These are phyloP conservation scores for Exophiala sp. DNA, from an alignment of 2,329 filamentous ascomycete species.

Conservation along the genomic window DNA sequence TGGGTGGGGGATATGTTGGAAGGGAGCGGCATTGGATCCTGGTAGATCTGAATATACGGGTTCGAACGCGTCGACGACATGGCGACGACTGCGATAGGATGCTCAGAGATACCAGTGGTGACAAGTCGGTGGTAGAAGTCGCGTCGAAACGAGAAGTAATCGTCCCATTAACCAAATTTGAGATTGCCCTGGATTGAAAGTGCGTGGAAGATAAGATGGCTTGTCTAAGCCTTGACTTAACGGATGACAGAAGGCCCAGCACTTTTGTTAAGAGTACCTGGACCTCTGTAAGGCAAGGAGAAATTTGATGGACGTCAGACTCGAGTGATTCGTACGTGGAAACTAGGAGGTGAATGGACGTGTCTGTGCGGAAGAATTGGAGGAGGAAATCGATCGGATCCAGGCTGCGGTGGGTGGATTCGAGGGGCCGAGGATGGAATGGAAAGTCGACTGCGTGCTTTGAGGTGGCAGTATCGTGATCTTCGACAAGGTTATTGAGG, in stretches of 20 bases:
- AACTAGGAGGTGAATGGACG: constrained; percentile 18
- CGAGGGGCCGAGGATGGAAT: not conserved
- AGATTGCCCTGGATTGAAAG: constrained; percentile 4
- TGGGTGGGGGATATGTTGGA: constrained; percentile 34
- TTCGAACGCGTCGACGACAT: constrained; percentile 35
- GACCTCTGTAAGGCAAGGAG: constrained; percentile 18
- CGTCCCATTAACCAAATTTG: constrained; percentile 18
- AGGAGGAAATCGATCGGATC: constrained; percentile 4
- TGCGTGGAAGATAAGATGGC: constrained; percentile 3
- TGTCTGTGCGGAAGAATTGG: constrained; percentile 22
- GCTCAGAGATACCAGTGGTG: constrained; percentile 14
- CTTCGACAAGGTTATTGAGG: constrained; percentile 2
- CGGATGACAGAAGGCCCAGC: constrained; percentile 2
- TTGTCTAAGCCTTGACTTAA: constrained; percentile 5
- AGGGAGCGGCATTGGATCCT: constrained; percentile 50
- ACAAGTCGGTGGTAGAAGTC: constrained; percentile 18
- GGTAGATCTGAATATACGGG: constrained; percentile 55
- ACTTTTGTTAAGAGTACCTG: constrained; percentile 9
- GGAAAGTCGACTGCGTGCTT: not conserved
- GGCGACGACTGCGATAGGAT: constrained; percentile 9
- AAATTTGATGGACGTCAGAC: constrained; percentile 20
- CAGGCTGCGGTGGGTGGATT: constrained; percentile 17
- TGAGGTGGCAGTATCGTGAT: not conserved
- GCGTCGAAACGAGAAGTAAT: constrained; percentile 13
- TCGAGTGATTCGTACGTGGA: not conserved